Evolutionary conservation across 2,329 filamentous ascomycete genomes (phyloP), one percentile per base, ranked within the genome.

Genomic region (Fusarium sp.): DNA sequence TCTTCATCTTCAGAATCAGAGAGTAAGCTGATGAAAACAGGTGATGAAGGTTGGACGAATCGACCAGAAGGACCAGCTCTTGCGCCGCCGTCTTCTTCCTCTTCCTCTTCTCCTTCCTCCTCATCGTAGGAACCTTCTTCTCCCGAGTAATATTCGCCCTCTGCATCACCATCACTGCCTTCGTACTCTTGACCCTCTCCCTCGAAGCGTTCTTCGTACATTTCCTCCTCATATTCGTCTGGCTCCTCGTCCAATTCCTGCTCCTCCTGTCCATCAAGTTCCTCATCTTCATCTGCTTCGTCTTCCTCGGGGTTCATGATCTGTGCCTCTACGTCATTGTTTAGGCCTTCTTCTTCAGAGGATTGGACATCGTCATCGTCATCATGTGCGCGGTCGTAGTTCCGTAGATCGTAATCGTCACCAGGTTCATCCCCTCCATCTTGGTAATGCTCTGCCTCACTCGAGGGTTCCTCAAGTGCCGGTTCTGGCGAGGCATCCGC

Each of bases 1-100:
- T 83, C 81, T 35, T 87, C 83, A 61, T 85, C 83, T 54, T 87
- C 85, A 3, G 84, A 85, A 66, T 87, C 85, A 1, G 86, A 87
- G 5, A 88, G 78, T 11, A 88, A 74, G 62, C 83, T 83, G 67
- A 88, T 88, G 20, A 87, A 82, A 5, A 87, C 81, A 2, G 85
- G 84, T 9, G 80, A 78, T 9, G 77, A 78, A 2, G 81, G 68
- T 11, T 69, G 69, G 13, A 76, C 37, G 18, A 52, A 52, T 6
- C 75, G 70, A 40, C 54, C 34, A 29, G 50, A 47, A 67, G 70
- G 58, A 20, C 29, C 67, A 54, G 52, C 52, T n/a, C 76, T 67
- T 31, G 73, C 69, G n/a, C 71, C 75, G 18, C 18, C 47, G 5
- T 71, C 67, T 10, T 76, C 70, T n/a, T 56, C 50, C 10, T 72